These are phyloP conservation scores for Aspergillus aculeatus DNA, from an alignment of 2,329 filamentous ascomycete genomes.

Conservation along the genomic window DNA sequence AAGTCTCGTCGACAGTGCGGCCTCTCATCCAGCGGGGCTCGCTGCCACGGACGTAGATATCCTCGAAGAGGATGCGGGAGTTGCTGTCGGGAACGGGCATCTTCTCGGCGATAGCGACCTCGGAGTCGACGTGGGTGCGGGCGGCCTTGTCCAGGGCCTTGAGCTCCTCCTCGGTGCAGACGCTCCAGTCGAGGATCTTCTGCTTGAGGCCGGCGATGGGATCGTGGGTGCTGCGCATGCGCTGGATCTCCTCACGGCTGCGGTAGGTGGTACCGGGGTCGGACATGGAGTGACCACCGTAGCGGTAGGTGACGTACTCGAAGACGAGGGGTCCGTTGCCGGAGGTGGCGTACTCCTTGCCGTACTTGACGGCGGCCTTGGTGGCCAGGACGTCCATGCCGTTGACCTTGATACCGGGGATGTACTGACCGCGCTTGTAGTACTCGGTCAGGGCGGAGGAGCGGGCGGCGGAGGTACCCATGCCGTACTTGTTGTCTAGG, in stretches of 20 bases:
- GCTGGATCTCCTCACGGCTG: constrained; percentile 98
- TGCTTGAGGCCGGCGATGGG: constrained; percentile 97
- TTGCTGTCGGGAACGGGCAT: constrained; percentile 79
- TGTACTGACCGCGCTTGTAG: constrained; percentile 99
- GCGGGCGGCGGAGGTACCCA: constrained; percentile 94
- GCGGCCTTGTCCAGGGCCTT: constrained; percentile 96
- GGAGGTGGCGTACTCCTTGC: constrained; percentile 77
- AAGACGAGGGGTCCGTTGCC: constrained; percentile 93
- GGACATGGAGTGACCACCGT: constrained; percentile 99
- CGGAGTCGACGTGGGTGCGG: constrained; percentile 76
- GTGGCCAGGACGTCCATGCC: constrained; percentile 98
- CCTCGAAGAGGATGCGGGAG: constrained; percentile 85
- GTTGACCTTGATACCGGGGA: constrained; percentile 98
- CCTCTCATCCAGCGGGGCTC: constrained; percentile 89
- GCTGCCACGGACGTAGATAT: constrained; percentile 86
- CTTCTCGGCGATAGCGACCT: constrained; percentile 85
- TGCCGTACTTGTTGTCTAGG: constrained; percentile 99
- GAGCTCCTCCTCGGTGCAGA: constrained; percentile 89
- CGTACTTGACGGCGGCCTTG: constrained; percentile 92
- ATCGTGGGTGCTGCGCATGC: constrained; percentile 98
- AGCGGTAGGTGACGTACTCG: constrained; percentile 99
- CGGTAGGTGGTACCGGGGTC: constrained; percentile 99
- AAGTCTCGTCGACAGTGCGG: constrained; percentile 87
- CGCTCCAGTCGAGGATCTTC: constrained; percentile 94
- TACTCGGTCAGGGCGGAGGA: constrained; percentile 97